Evolutionary conservation across 495 filamentous ascomycete species (phyloP), one percentile per base, ranked within the genome.

Genomic region (Lasiosphaeria hispida): DNA sequence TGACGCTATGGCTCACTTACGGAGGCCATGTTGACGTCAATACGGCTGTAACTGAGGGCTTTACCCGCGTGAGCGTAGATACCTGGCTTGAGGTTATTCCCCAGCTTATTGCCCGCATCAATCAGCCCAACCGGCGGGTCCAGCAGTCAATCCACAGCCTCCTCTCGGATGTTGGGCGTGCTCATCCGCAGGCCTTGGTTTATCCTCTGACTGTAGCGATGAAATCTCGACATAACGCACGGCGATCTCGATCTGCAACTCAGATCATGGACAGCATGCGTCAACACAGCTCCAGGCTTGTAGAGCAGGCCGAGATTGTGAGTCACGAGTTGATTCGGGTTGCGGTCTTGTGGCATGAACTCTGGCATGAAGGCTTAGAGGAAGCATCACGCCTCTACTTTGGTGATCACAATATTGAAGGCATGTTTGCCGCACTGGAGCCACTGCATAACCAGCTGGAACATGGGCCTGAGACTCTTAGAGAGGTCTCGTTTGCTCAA

Each of bases 51-150:
- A 92, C 87, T 0, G 91, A 96, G 66, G 95, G 94, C 10, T 93
- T 96, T 66, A 81, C 87, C 0, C 86, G 85, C 23, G 91, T 99
- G 52, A 96, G 89, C 68, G 87, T 99, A 51, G 94, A 99, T 70
- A 97, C 93, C 6, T 99, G 94, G 94, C 82, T 99, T 14, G 90
- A 96, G 63, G 95, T 99, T 36, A 97, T 97, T 56, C 94, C 94
- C 23, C 94, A 99, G 65, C 79, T 99, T 19, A 96, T 99, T 69
- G 94, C 94, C 10, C 85, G 94, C 37, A 97, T 99, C 74, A 97
- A 96, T 66, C 94, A 97, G 66, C 90, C 91, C 17, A 94, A 96
- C 69, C 78, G 81, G 60, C 80, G 86, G 38, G 91, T 97, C 8
- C 87, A 95, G 55, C 83, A 87, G 60, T 86, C 93, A 1, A 92